Base-by-base conservation (phyloP, 192 early-diverging fungal genomes). In the Coemansia sp. region DNA sequence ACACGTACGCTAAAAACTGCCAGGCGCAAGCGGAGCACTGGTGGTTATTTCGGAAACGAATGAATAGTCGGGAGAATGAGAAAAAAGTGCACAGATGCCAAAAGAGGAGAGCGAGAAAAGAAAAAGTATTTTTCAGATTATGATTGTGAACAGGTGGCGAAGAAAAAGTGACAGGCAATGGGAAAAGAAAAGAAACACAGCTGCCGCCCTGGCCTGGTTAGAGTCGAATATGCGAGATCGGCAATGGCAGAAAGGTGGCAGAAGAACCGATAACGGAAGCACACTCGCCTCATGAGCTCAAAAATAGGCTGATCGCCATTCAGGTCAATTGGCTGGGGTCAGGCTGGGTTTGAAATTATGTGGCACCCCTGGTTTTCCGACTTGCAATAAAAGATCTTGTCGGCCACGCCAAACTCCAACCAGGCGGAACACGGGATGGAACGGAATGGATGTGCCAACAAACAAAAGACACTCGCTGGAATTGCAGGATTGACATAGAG, bases 341-440 rank as follows among this genome's bases (percentile, higher is more conserved):
- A 58, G 36, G 53, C 63, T 56, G 54, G 54, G 63, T 56, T 57
- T 57, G 44, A 61, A 60, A 54, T 56, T 46, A 51, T 31, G 31
- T 31, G 31, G 6, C 31, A 31, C 31, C 31, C 31, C 31, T 31
- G 31, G 31, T 7, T 31, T 31, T 31, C 31, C 31, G 31, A 31
- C 31, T 31, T 31, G 31, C 31, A 31, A 31, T 31, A 31, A 7
- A 31, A 31, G 31, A 31, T 31, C 31, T 6, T 31, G 26, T 28
- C 26, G 5, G 31, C 31, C 31, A 31, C 31, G 31, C 31, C 31
- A 31, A 7, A 31, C 31, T 31, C 31, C 31, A 6, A 31, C 31
- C 26, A 28, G 26, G 26, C 4, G 26, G 26, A 28, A 28, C 26
- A 28, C 31, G 31, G 31, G 6, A 7, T 7, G 31, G 7, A 7